These are phyloP conservation scores for Tubosaeta sp. DNA, from an alignment of 768 basidiomycete species.

Conservation along the genomic window DNA sequence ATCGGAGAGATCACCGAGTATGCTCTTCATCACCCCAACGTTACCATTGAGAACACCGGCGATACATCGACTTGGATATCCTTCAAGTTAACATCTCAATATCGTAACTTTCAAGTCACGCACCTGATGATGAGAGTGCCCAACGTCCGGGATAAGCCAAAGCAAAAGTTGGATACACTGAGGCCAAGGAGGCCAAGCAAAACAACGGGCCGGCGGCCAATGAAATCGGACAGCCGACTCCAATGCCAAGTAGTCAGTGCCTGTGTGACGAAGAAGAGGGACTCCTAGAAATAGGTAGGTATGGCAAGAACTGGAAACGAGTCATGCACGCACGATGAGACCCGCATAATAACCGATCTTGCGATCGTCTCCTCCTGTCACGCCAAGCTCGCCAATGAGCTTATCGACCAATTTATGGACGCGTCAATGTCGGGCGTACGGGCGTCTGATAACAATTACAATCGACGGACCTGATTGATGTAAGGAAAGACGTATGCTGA, in stretches of 20 bases:
- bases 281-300: slow-evolving; percentile 40
- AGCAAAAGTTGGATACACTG: slow-evolving; percentile 49
- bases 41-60: slow-evolving; percentile 38
- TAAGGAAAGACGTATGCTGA: slow-evolving; percentile 57
- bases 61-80: slow-evolving; percentile 29
- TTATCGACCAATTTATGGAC: slow-evolving; percentile 24
- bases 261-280: slow-evolving; percentile 44
- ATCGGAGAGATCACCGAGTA: slow-evolving; percentile 59
- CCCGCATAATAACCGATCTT: slow-evolving; percentile 70
- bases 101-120: neutral
- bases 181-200: slow-evolving; percentile 51
- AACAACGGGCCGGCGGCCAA: slow-evolving; percentile 62
- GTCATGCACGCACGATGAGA: slow-evolving; percentile 36
- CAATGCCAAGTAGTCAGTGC: slow-evolving; percentile 49
- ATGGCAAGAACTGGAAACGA: neutral
- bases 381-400: slow-evolving; percentile 57
- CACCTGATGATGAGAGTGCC: slow-evolving; percentile 54
- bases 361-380: slow-evolving; percentile 59
- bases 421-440: neutral
- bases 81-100: neutral
- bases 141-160: slow-evolving; percentile 60
- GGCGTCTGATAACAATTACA: neutral
- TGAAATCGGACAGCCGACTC: slow-evolving; percentile 56
- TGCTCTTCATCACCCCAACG: slow-evolving; percentile 61
- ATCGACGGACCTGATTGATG: slow-evolving; percentile 47